Base-by-base conservation (phyloP, 2,329 filamentous ascomycete species). In the Microascus cirrosus region DNA sequence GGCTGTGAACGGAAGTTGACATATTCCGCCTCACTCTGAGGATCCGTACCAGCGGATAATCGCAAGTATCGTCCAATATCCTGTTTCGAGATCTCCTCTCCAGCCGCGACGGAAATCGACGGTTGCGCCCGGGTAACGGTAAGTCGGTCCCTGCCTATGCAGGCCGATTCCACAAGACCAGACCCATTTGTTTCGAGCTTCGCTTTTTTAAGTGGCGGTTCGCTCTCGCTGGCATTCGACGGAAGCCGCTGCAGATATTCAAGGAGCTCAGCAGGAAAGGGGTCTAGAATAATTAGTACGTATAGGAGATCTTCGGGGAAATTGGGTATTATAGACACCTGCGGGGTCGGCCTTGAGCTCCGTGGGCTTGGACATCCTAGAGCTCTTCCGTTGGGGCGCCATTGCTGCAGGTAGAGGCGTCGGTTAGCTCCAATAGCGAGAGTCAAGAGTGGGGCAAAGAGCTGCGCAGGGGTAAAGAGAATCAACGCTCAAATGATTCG, bases 221-320 rank as follows among this genome's bases (percentile, higher is more conserved):
- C 34, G 36, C 18, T 32, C 8, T 25, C 1, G 4, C 39, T 61
- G 57, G 60, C 63, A 62, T 53, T 52, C 28, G 59, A 62, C 32
- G 65, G 62, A 18, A 71, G 39, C 25, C 42, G 51, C 2, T 62
- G 54, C 11, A 71, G 54, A 50, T 58, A 59, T 12, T 66, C 60
- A 20, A 66, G 57, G 12, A 70, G 56, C 8, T 51, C 55, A 1
- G 56, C 53, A 10, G 68, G 66, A 2, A 71, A 56, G 20, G 58
- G 50, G 48, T 69, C 69, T 61, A 55, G 35, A 34, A 24, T 6
- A 24, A 50, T 50, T 22, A 50, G 45, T 20, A 50, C 11, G 12
- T 8, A 24, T 50, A 11, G 22, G 15, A 20, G 20, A 6, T 22
- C 12, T 22, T 8, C 25, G 35, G 12, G 15, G 20, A 15, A 48